Evolutionary conservation across 768 basidiomycete genomes (phyloP), one percentile per base, ranked within the genome.

Genomic region (Suillus sp.): DNA sequence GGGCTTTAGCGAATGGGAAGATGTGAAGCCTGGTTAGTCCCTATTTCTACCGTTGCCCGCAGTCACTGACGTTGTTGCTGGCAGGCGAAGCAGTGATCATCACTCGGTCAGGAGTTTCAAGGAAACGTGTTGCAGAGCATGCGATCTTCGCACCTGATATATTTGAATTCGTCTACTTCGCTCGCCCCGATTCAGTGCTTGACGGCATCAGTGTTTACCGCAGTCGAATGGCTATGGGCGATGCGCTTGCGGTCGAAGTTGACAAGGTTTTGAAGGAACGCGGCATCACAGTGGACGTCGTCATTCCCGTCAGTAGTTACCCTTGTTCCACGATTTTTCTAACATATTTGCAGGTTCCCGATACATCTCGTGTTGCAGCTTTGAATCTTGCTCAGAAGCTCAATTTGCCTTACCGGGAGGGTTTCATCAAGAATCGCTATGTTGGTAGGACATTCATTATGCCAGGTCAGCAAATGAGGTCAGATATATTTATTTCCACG

Each of bases 201-300:
- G 96, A 99, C 71, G 96, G 96, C 48, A 89, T 99, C 75, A 95
- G 93, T 71, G 97, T 99, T 51, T 99, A 99, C 77, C 87, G 97
- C 54, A 92, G 93, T 72, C 90, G 97, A 43, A 99, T 99, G 97
- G 95, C 97, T 1, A 99, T 99, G 97, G 97, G 97, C 61, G 96
- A 99, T 72, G 86, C 90, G 6, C 85, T 99, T 55, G 96, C 96
- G 1, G 90, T 86, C 48, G 92, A 96, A 76, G 95, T 97, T 30
- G 78, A 84, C 72, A 83, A 84, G 27, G 86, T 95, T 47, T 79
- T 99, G 54, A 74, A 79, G 53, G 84, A 86, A 65, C 84, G 84
- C 50, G 83, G 88, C 45, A 78, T 96, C 50, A 80, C 82, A 22
- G 87, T 96, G 59, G 97, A 99, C 75, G 97, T 99, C 20, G 96